Base-by-base conservation (phyloP, 2,329 filamentous ascomycete species). In the Fusarium piperis region DNA sequence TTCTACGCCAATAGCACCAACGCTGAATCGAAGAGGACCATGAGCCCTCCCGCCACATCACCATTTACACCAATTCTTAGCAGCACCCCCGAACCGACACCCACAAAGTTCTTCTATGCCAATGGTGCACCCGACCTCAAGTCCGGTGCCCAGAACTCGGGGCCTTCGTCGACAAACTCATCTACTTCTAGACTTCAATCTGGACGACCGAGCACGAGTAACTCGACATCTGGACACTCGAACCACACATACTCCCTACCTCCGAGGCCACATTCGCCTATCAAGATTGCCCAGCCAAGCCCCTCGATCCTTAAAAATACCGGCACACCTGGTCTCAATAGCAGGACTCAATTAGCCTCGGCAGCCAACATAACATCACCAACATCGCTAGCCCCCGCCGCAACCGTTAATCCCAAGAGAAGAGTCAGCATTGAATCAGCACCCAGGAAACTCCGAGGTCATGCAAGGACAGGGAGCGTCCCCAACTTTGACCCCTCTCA, bases 101-200 rank as follows among this genome's bases (percentile, higher is more conserved):
- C 85, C 8, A 85, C 85, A 80, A 93, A 93, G 78, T 94, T 95
- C 83, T 90, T 94, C 79, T 92, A 94, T 78, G 93, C 91, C 66
- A 92, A 93, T 79, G 90, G 91, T 32, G 83, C 83, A 15, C 87
- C 88, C 3, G 87, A 90, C 62, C 65, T 85, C 9, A 71, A 78
- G 10, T 33, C 71, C 16, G 84, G 83, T 59, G 74, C 82, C 71
- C 77, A 80, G 78, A 73, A 56, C 77, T 83, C 11, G 79, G 81
- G 60, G 77, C 82, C 87, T 0, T 81, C 81, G 32, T 89, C 88
- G 2, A 80, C 79, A 9, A 79, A 85, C 48, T 88, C 86, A 10
- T 82, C 80, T 51, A 81, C 78, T 60, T 84, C 86, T 48, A 85
- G 83, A 74, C 74, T 84, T 39, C 73, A 82, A 13, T 73, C 80